Evolutionary conservation across 768 basidiomycete genomes (phyloP).

Genomic region (Collybiopsis luxurians): DNA sequence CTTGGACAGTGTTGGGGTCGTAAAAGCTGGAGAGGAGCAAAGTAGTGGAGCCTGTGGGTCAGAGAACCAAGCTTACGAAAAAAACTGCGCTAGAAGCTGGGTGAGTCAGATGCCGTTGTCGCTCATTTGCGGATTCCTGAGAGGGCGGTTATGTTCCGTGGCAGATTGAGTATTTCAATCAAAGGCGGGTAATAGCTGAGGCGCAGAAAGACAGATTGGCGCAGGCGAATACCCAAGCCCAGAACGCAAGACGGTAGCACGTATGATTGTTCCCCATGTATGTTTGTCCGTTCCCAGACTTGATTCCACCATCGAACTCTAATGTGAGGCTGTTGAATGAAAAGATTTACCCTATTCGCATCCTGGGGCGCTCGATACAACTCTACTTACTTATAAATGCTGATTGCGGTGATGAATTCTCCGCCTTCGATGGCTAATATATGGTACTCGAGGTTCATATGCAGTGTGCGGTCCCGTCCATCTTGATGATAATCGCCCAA

Average conservation of each 20-base stretch:
- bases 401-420: too few species aligned
- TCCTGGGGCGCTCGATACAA: too few species aligned
- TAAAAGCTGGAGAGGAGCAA: constrained; percentile 74
- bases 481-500: too few species aligned
- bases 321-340: not conserved
- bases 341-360: not conserved
- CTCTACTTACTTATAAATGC: too few species aligned
- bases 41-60: constrained; percentile 45
- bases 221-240: constrained; percentile 34
- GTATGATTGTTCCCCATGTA: not conserved
- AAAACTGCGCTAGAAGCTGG: constrained; percentile 87
- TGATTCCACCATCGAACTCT: not conserved
- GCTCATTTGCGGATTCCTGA: too few species aligned
- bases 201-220: constrained; percentile 72
- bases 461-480: too few species aligned
- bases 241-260: constrained; percentile 25
- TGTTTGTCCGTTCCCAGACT: not conserved
- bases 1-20: constrained; percentile 64
- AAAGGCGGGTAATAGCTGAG: constrained; percentile 78
- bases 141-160: not conserved
- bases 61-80: constrained; percentile 61
- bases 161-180: constrained; percentile 95
- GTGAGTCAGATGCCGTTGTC: constrained; percentile 43
- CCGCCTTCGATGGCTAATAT: too few species aligned
- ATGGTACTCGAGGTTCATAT: too few species aligned